Evolutionary conservation across 345 rosid genomes (phyloP), one percentile per base, ranked within the genome.

Genomic region (Corchorus olitorius): DNA sequence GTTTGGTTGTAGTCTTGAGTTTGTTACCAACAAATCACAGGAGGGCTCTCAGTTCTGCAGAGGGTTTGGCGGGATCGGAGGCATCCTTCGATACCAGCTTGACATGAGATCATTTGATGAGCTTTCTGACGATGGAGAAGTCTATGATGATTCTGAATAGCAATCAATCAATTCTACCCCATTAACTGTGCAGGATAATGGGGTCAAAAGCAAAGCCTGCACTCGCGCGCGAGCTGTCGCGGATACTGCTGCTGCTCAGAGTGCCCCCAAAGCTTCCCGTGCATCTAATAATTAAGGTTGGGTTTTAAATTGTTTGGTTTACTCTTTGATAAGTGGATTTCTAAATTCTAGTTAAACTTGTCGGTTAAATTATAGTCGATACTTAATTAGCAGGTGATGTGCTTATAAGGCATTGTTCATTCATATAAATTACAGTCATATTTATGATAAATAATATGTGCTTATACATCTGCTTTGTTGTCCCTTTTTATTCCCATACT

Each of bases 11-110:
- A 66, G 75, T 2, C 89, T 90, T 0, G 89, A 90, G 85, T 88
- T 90, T 75, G 91, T 90, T 65, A 90, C 94, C 33, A 90, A 90
- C 84, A 88, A 88, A 50, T 88, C 94, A 6, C 89, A 90, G 65
- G 92, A 90, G 75, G 94, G 91, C 22, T 90, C 94, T 70, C 92
- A 90, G 83, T 88, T 90, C 75, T 90, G 89, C 82, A 79, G 94
- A 54, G 94, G 92, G 15, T 88, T 88, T 83, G 94, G 94, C 8
- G 94, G 94, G 46, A 87, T 88, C 66, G 94, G 94, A 14, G 94
- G 94, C 39, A 86, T 90, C 50, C 92, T 90, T 27, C 91, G 92
- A 12, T 85, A 90, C 81, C 91, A 86, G 80, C 80, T 90, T 9
- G 92, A 90, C 77, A 77, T 90, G 85, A 81, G 88, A 39, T 60